Evolutionary conservation across 495 filamentous ascomycete genomes (phyloP), one percentile per base, ranked within the genome.

Genomic region (Podospora sp.): DNA sequence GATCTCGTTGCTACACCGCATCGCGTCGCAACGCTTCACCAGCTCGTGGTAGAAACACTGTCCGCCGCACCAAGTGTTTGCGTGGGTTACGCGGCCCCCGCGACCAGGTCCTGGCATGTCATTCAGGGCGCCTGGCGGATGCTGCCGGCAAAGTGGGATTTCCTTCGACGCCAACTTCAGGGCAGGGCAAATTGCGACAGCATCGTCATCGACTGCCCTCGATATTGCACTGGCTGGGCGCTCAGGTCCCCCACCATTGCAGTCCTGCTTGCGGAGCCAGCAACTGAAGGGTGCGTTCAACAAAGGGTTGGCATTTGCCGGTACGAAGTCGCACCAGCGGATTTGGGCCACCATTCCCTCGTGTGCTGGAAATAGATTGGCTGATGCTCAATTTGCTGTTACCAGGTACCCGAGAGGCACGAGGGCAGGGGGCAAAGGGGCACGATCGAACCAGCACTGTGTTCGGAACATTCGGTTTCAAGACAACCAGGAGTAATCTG

Each of bases 311-410:
- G 22, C 61, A 65, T 65, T 60, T 68, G 26, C 61, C 62, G 67
- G 66, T 59, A 25, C 40, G 40, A 46, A 46, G 40, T 46, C 16
- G 25, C 60, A 52, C 24, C 51, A 12, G 57, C 8, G 56, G 20
- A 57, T 62, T 65, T 33, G 51, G n/a, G 26, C 63, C 14, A 46
- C 5, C 40, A 46, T 16, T 66, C 29, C 29, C 63, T 66, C 63
- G 63, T 69, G 63, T 60, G 49, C 68, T 70, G 61, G 65, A 70
- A 72, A 74, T 74, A 68, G 65, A 74, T 71, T 69, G 66, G 50
- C 56, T 11, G 49, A 14, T 59, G 60, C 14, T 22, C 52, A 52
- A 52, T 53, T 26, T 59, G 60, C 51, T 25, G n/a, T 26, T 46
- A 50, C 58, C 66, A 65, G 56, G 58, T 56, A 25, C 62, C 63